Percentiles rank a stretch among this genome's conserved stretches.
Conservation (phyloP, 352 stramenopile genomes). For the Globisporangium sylvaticum region DNA sequence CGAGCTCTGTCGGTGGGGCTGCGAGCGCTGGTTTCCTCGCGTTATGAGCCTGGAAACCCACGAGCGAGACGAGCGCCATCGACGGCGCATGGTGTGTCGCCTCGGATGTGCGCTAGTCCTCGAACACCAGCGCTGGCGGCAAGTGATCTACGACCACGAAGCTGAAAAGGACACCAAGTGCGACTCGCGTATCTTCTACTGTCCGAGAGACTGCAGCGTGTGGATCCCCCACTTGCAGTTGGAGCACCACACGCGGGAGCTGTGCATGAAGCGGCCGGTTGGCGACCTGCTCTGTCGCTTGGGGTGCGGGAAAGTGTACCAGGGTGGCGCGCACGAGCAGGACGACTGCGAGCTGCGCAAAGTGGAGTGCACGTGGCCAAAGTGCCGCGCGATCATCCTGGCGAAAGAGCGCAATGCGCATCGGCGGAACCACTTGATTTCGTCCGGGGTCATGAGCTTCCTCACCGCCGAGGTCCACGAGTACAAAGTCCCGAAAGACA, state of each 20-base stretch:
- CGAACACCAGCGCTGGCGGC: slow-evolving; percentile 45
- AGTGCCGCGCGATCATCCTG: slow-evolving; percentile 43
- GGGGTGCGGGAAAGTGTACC: slow-evolving; percentile 52
- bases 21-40: slow-evolving; percentile 45
- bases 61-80: slow-evolving; percentile 50
- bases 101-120: slow-evolving; percentile 52
- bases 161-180: slow-evolving; percentile 33
- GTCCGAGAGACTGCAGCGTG: slow-evolving; percentile 62
- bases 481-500: slow-evolving; percentile 62
- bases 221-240: slow-evolving; percentile 52
- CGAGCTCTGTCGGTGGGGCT: slow-evolving; percentile 60
- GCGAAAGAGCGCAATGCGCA: slow-evolving; percentile 65
- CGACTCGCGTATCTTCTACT: slow-evolving; percentile 46
- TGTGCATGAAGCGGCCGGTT: slow-evolving; percentile 58
- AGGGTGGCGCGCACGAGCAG: slow-evolving; percentile 60
- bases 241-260: slow-evolving; percentile 45
- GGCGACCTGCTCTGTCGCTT: slow-evolving; percentile 56
- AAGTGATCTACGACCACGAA: slow-evolving; percentile 56
- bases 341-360: slow-evolving; percentile 63
- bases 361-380: slow-evolving; percentile 71
- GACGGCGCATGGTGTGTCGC: slow-evolving; percentile 61
- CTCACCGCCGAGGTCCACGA: slow-evolving; percentile 56
- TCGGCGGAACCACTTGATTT: slow-evolving; percentile 49
- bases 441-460: slow-evolving; percentile 57
- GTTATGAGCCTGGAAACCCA: slow-evolving; percentile 40